Conservation (phyloP, 176 grass and related monocot species). For the Zoysia japonica region DNA sequence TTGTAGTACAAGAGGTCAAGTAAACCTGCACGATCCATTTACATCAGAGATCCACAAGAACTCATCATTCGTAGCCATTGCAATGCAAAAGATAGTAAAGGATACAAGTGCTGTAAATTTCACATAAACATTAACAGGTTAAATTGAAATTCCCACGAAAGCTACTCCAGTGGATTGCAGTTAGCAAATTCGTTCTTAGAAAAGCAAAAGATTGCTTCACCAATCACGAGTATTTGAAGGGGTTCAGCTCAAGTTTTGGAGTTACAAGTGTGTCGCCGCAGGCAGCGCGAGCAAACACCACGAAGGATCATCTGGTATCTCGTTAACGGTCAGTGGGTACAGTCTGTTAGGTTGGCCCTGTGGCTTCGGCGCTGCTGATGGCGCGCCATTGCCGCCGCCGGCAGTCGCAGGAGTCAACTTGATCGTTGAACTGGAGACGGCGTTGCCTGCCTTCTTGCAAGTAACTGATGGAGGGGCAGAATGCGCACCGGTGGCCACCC, state of each 20-base stretch:
- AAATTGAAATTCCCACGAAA: neutral
- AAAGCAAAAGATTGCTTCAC: neutral
- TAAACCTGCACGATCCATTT: neutral
- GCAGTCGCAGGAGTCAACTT: neutral
- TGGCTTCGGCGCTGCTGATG: neutral
- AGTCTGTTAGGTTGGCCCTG: neutral
- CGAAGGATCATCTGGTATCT: neutral
- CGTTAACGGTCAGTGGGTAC: neutral
- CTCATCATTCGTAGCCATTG: neutral
- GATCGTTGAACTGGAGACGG: neutral
- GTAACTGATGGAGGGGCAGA: neutral
- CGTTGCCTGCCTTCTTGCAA: neutral
- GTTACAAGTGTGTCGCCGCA: neutral
- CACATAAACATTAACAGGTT: neutral
- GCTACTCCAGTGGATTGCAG: neutral
- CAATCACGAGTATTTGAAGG: neutral
- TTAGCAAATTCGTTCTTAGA: neutral
- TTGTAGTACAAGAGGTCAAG: neutral
- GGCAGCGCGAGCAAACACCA: constrained; percentile 40
- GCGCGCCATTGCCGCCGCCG: neutral
- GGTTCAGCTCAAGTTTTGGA: constrained; percentile 5
- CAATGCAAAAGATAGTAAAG: neutral
- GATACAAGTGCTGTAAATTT: neutral
- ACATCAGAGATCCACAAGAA: neutral
- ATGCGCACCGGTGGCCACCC: neutral